Evolutionary conservation across 2,329 filamentous ascomycete genomes (phyloP).

Genomic region (Kalmusia sp.): DNA sequence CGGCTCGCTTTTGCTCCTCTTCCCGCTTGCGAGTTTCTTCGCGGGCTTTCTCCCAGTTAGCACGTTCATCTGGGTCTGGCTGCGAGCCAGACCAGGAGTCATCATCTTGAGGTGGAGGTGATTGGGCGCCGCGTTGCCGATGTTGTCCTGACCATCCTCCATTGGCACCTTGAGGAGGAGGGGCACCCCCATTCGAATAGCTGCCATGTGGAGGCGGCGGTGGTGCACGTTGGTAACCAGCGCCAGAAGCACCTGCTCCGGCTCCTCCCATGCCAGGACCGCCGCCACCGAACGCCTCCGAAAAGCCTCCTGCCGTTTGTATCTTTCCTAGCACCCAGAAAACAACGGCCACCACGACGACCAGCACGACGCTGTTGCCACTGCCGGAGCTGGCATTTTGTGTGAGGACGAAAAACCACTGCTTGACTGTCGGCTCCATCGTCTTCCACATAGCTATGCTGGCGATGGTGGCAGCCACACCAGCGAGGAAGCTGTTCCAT

Average conservation of each 20-base stretch:
- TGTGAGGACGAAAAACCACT: constrained; percentile 75
- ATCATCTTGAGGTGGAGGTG: constrained; percentile 39
- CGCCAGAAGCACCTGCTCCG: constrained; percentile 31
- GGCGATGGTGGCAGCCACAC: constrained; percentile 78
- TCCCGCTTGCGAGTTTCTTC: constrained; percentile 50
- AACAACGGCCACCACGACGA: constrained; percentile 76
- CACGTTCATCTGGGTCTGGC: constrained; percentile 18
- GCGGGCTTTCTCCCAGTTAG: constrained; percentile 38
- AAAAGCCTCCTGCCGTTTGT: constrained; percentile 56
- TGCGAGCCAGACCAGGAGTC: constrained; percentile 33
- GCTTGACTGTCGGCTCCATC: constrained; percentile 74
- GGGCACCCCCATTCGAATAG: constrained; percentile 39
- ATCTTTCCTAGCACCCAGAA: constrained; percentile 79
- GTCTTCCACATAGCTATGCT: constrained; percentile 75
- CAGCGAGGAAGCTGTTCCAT: constrained; percentile 88
- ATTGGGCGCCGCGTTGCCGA: constrained; percentile 38
- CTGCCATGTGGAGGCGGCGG: constrained; percentile 41
- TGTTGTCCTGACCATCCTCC: constrained; percentile 36
- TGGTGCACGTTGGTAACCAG: constrained; percentile 38
- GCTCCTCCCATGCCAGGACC: constrained; percentile 36
- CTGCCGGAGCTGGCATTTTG: constrained; percentile 59
- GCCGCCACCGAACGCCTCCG: constrained; percentile 34
- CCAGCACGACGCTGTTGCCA: constrained; percentile 73
- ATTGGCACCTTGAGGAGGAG: constrained; percentile 35
- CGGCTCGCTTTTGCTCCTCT: constrained; percentile 45